Conservation (phyloP, 2,329 filamentous ascomycete genomes). For the Apiospora arundinis region DNA sequence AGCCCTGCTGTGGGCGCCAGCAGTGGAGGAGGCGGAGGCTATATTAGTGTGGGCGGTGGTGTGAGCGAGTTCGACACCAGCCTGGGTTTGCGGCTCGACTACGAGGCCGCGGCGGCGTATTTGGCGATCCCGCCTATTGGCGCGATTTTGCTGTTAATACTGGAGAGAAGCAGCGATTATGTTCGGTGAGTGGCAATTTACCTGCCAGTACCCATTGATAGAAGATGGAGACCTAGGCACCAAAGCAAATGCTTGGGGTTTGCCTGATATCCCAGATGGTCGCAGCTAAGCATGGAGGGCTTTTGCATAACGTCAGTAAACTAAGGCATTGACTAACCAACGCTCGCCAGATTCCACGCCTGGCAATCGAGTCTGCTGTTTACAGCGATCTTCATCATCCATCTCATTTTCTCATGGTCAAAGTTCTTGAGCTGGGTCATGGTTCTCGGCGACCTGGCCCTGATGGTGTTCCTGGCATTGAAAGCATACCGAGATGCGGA, state of each 20-base stretch:
- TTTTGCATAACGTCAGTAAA: background rate
- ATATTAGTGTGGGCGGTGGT: constrained; percentile 47
- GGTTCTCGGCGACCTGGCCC: constrained; percentile 73
- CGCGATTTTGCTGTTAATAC: constrained; percentile 79
- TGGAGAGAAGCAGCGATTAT: constrained; percentile 96
- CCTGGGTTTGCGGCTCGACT: constrained; percentile 82
- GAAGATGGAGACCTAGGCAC: background rate
- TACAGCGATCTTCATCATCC: constrained; percentile 74
- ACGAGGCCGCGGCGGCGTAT: constrained; percentile 92
- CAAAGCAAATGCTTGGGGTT: no score
- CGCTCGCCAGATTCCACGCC: constrained; percentile 79
- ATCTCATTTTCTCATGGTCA: constrained; percentile 88
- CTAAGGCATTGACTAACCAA: background rate
- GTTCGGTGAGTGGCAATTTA: constrained; percentile 69
- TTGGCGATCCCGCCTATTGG: constrained; percentile 84
- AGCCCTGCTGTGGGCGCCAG: constrained; percentile 24
- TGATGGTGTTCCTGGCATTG: constrained; percentile 79
- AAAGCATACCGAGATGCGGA: constrained; percentile 86
- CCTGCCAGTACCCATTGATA: background rate
- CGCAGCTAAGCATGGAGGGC: background rate
- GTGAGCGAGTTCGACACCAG: constrained; percentile 91
- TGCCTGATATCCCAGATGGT: no score
- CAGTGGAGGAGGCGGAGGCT: constrained; percentile 31
- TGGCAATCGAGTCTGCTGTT: constrained; percentile 93
- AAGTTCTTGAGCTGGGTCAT: constrained; percentile 83